Conservation (phyloP, 805 yeast species). For the Crinitomyces ghanaensis region DNA sequence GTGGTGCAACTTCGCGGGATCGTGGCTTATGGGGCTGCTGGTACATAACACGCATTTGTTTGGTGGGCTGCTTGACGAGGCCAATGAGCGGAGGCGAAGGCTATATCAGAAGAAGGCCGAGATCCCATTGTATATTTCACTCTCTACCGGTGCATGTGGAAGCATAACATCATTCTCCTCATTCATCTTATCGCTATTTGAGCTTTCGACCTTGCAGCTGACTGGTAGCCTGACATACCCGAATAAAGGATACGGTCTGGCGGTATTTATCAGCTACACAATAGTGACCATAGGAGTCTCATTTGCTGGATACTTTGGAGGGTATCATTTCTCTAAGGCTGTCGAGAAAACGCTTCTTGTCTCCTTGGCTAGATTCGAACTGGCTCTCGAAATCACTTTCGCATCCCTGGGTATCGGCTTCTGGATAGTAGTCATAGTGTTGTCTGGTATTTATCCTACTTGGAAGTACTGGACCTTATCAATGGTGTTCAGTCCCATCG, state of each 20-base stretch:
- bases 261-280: constrained; percentile 58
- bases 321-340: constrained; percentile 34
- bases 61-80: constrained; percentile 12
- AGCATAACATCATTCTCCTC: constrained; percentile 70
- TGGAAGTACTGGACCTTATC: constrained; percentile 67
- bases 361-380: constrained; percentile 9
- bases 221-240: constrained; percentile 29
- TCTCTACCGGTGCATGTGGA: constrained; percentile 79
- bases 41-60: constrained; percentile 28
- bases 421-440: constrained; percentile 32
- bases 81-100: constrained; percentile 4
- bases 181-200: constrained; percentile 43
- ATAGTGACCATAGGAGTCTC: constrained; percentile 53
- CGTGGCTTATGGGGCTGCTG: constrained; percentile 53
- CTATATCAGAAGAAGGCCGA: constrained; percentile 27
- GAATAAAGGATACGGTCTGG: constrained; percentile 65
- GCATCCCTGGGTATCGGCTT: constrained; percentile 24
- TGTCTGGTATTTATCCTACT: constrained; percentile 27
- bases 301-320: constrained; percentile 45
- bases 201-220: constrained; percentile 35
- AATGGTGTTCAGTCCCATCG: constrained; percentile 60
- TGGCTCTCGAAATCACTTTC: constrained; percentile 16
- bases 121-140: constrained; percentile 42
- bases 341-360: constrained; percentile 22
- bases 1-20: constrained; percentile 72